These are phyloP conservation scores for Pneumocystis carinii DNA, from an alignment of 1,139 yeast genomes.

Conservation along the genomic window DNA sequence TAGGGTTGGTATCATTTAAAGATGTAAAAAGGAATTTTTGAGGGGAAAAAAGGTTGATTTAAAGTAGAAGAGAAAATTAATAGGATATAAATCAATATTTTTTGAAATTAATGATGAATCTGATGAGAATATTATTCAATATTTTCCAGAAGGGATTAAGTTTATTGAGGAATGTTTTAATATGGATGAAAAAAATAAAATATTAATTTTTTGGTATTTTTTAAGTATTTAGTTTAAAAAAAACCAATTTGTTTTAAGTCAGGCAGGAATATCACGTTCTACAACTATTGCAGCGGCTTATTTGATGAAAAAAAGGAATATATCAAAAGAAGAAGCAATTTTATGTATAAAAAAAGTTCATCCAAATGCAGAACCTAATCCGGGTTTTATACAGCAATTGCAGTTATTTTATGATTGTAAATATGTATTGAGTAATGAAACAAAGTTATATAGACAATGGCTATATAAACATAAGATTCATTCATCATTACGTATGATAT, in stretches of 20 bases:
- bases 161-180: conserved; percentile 52
- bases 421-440: conserved; percentile 26
- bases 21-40: not conserved
- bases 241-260: conserved; percentile 25
- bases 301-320: conserved; percentile 56
- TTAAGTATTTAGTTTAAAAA: not conserved
- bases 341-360: conserved; percentile 57
- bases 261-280: conserved; percentile 75
- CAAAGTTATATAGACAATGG: conserved; percentile 41
- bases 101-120: conserved; percentile 41
- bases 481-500: conserved; percentile 17
- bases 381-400: conserved; percentile 57
- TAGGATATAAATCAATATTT: conserved; percentile 49
- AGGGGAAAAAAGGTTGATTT: conserved; percentile 40
- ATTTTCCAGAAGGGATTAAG: conserved; percentile 42
- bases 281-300: conserved; percentile 60
- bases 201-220: not conserved
- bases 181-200: not conserved
- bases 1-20: not conserved
- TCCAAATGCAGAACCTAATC: conserved; percentile 53
- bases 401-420: conserved; percentile 41
- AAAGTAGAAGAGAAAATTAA: conserved; percentile 34
- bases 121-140: conserved; percentile 41
- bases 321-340: conserved; percentile 45
- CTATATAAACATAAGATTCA: conserved; percentile 28